Conservation (phyloP, 257 asterid genomes). For the Nemophila menziesii region DNA sequence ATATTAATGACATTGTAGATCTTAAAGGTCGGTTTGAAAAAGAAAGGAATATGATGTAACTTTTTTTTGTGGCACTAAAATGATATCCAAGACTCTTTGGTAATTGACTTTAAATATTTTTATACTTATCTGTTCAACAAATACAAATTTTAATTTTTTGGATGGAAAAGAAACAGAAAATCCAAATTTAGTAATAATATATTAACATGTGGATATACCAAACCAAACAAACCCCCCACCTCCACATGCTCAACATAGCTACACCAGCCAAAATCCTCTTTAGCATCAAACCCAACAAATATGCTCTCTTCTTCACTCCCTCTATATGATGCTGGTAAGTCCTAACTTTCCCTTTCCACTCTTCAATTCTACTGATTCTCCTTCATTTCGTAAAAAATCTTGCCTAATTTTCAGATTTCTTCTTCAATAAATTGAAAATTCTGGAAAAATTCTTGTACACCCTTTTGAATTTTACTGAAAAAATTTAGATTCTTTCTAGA, state of each 20-base stretch:
- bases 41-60: no score
- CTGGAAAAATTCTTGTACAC: background rate
- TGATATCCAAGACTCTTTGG: no score
- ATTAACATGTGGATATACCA: background rate
- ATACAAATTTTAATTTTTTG: background rate
- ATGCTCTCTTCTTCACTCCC: background rate
- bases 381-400: no score
- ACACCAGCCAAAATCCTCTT: background rate
- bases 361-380: no score
- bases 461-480: background rate
- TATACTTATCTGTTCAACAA: background rate
- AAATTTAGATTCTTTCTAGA: no score
- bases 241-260: background rate
- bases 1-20: no score
- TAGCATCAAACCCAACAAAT: background rate
- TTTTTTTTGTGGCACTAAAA: no score
- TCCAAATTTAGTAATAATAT: background rate
- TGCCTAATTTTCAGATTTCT: no score
- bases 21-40: no score
- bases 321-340: background rate
- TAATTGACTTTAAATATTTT: no score
- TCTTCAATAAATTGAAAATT: conserved; percentile 5
- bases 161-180: background rate
- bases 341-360: no score
- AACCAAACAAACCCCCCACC: background rate